Evolutionary conservation across 2,329 filamentous ascomycete genomes (phyloP), one percentile per base, ranked within the genome.

Genomic region (Orbilia blumenaviensis): DNA sequence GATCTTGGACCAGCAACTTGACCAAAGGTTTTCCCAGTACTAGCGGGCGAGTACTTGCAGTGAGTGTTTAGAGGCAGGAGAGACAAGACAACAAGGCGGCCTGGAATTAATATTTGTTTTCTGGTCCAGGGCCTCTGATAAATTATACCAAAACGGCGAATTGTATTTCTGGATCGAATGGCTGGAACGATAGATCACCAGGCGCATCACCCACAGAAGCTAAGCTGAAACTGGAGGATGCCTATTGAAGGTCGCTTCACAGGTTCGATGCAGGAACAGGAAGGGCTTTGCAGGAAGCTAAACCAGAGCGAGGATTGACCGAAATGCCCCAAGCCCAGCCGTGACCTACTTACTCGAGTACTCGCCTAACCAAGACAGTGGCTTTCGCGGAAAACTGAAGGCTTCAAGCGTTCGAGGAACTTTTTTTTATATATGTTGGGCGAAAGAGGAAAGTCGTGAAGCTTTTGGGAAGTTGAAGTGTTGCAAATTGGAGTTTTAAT

Each of bases 391-490:
- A 66, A 42, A 38, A 34, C 46, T 41, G 50, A 67, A 52, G 23
- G 56, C 52, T 61, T 71, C 41, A 58, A 71, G 66, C 36, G 18
- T 27, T 50, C 48, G 44, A 54, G 23, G 44, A 63, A 56, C 56
- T 46, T 60, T 63, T 63, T 63, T 71, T 56, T 71, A 71, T 71
- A 63, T 71, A 27, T 44, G 34, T 9, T 29, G 38, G 25, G 52
- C 71, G 23, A 75, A 75, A 75, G 52, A 68, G 71, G 71, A 34
- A 75, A 75, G 71, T 75, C 71, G 54, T 64, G 64, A 67, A 67
- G 61, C 16, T 66, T 75, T 75, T 60, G 61, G 71, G 71, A 67
- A 75, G 63, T 58, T 62, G 71, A 63, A 23, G 62, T 67, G 63
- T 75, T 75, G 71, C 63, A 75, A 63, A 67, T 75, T 66, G 62